phyloP scores from a whole-genome alignment of 1,139 yeast species.

The Candida anutae region DNA sequence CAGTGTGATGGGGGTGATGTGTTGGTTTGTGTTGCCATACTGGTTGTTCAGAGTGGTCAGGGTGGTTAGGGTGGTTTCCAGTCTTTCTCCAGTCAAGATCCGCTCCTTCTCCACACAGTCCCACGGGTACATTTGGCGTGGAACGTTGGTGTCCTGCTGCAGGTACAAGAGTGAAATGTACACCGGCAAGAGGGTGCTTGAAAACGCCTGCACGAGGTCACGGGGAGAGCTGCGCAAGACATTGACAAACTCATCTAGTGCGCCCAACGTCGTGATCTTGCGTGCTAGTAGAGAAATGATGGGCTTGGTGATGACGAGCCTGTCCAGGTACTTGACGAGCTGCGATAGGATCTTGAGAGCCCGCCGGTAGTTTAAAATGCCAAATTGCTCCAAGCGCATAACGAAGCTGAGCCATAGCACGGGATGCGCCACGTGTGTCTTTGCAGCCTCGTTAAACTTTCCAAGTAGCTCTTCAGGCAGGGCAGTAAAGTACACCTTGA shows the following conservation, averaged over 20 bases:
- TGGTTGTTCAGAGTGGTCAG: too few relatives aligned
- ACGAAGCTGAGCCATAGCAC: slow-evolving; percentile 31
- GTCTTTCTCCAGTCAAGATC: slow-evolving; percentile 7
- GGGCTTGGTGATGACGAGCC: slow-evolving; percentile 24
- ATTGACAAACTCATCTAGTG: slow-evolving; percentile 14
- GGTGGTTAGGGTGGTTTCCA: slow-evolving; percentile 10
- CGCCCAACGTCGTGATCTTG: slow-evolving; percentile 17
- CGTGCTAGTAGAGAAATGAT: slow-evolving; percentile 19
- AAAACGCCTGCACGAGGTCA: slow-evolving; percentile 6
- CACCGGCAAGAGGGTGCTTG: slow-evolving; percentile 17
- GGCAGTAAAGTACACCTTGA: slow-evolving; percentile 18
- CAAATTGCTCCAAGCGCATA: slow-evolving; percentile 25
- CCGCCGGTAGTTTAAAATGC: slow-evolving; percentile 23
- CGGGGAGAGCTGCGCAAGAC: slow-evolving; percentile 6
- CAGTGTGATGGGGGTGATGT: too few relatives aligned
- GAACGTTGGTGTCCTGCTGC: slow-evolving; percentile 6
- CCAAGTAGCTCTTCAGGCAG: slow-evolving; percentile 27
- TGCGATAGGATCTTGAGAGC: slow-evolving; percentile 20
- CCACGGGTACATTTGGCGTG: slow-evolving; percentile 12
- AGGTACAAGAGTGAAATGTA: slow-evolving; percentile 21
- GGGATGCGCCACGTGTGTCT: slow-evolving; percentile 17
- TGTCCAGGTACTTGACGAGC: slow-evolving; percentile 14
- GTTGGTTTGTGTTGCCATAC: slow-evolving; percentile 20
- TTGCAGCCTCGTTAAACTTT: slow-evolving; percentile 22
- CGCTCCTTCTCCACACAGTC: slow-evolving; percentile 6